phyloP scores from a whole-genome alignment of 2,329 filamentous ascomycete species.

The Leptographium procerum region DNA sequence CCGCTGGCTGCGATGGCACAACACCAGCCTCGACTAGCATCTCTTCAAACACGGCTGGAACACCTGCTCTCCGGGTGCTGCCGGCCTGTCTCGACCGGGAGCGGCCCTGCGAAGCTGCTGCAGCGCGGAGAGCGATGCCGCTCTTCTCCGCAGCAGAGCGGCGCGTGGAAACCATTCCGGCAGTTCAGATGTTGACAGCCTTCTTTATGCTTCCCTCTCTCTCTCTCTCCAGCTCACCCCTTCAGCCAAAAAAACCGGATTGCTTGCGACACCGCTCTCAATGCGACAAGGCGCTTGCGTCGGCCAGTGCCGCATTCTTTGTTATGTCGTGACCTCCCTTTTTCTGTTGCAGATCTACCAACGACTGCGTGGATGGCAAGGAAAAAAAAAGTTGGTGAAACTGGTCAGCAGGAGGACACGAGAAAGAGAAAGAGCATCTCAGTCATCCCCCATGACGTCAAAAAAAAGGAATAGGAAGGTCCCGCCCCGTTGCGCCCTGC shows the following conservation, averaged over 20 bases:
- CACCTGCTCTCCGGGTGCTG: background rate
- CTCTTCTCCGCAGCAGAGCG: background rate
- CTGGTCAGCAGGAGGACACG: background rate
- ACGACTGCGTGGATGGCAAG: too few relatives aligned
- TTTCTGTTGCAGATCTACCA: too few relatives aligned
- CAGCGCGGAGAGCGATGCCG: constrained; percentile 4
- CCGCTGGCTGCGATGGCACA: background rate
- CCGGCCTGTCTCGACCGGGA: background rate
- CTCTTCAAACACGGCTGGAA: constrained; percentile 10
- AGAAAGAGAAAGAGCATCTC: background rate
- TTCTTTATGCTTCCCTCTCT: too few relatives aligned
- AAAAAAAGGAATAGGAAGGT: background rate
- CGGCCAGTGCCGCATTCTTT: background rate
- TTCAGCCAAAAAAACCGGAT: background rate
- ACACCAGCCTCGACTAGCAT: constrained; percentile 14
- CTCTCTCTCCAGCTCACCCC: too few relatives aligned
- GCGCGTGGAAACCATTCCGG: background rate
- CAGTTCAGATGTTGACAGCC: too few relatives aligned
- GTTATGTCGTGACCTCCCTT: background rate
- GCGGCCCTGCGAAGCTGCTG: constrained; percentile 1
- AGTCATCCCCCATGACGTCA: background rate
- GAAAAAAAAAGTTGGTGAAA: too few relatives aligned
- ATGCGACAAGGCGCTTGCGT: background rate
- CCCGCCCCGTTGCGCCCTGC: background rate
- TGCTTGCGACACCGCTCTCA: background rate